Evolutionary conservation across 1,284 basidiomycete species (phyloP).

Genomic region (Inonotus obliquus): DNA sequence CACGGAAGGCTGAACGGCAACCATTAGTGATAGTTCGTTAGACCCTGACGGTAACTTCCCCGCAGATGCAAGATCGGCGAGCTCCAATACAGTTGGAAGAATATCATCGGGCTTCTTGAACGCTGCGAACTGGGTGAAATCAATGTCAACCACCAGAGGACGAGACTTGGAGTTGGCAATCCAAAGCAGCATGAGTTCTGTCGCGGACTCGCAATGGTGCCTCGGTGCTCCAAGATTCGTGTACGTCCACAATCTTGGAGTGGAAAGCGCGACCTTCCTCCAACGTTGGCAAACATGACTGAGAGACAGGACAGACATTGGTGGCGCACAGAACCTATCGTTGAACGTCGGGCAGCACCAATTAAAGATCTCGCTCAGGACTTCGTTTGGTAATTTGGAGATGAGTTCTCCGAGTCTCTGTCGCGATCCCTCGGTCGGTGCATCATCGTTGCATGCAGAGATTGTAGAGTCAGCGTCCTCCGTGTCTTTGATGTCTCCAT

Average conservation of each 20-base stretch:
- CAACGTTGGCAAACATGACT: conserved; percentile 12
- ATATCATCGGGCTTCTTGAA: conserved; percentile 6
- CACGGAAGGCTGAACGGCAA: conserved; percentile 2
- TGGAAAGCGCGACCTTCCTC: conserved; percentile 7
- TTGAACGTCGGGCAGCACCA: conserved; percentile 13
- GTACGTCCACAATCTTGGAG: conserved; percentile 14
- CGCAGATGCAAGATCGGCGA: background rate
- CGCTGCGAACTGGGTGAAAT: conserved; percentile 5
- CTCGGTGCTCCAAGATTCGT: background rate
- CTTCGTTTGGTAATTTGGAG: conserved; percentile 7
- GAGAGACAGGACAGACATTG: conserved; percentile 3
- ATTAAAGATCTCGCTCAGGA: conserved; percentile 10
- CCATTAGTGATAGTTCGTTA: background rate
- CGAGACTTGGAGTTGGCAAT: background rate
- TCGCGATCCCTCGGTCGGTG: background rate
- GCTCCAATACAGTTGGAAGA: conserved; percentile 7
- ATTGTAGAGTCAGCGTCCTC: no score
- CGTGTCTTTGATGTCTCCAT: no score
- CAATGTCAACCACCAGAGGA: conserved; percentile 12
- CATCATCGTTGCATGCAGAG: background rate
- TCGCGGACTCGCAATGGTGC: background rate
- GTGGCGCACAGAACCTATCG: conserved; percentile 1
- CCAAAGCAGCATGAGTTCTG: conserved; percentile 11
- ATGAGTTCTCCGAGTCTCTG: conserved; percentile 3
- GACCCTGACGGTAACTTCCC: background rate